phyloP scores from a whole-genome alignment of 352 stramenopile genomes.

The Paralagenidium karlingii region DNA sequence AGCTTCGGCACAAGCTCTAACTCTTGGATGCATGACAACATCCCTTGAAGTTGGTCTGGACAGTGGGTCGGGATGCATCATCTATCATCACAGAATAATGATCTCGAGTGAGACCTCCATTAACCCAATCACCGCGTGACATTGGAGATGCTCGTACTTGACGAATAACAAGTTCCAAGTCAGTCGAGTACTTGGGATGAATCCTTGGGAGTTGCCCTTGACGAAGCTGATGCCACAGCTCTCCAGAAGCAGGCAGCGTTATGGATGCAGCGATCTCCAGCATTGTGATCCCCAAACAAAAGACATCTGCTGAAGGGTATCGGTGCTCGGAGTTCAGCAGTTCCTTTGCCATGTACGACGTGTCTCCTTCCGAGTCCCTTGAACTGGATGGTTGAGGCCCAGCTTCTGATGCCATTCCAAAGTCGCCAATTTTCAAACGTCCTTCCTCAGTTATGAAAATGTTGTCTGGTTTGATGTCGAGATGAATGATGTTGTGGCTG shows the following conservation, averaged over 20 bases:
- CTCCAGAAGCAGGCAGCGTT: slow-evolving; percentile 27
- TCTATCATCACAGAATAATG: slow-evolving; percentile 13
- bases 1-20: too few species aligned
- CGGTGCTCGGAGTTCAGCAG: slow-evolving; percentile 59
- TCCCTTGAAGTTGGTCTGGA: slow-evolving; percentile 22
- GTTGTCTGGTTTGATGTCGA: slow-evolving; percentile 97
- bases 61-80: slow-evolving; percentile 38
- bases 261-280: slow-evolving; percentile 35
- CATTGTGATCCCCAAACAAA: slow-evolving; percentile 85
- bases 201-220: slow-evolving; percentile 27
- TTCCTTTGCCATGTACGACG: slow-evolving; percentile 85
- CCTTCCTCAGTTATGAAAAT: slow-evolving; percentile 79
- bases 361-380: slow-evolving; percentile 83
- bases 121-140: neutral
- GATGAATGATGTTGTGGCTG: slow-evolving; percentile 82
- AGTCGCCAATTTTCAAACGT: slow-evolving; percentile 83
- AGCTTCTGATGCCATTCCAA: slow-evolving; percentile 78
- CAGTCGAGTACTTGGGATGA: slow-evolving; percentile 26
- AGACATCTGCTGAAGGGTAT: slow-evolving; percentile 86
- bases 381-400: neutral
- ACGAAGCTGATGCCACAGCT: slow-evolving; percentile 57
- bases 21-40: slow-evolving; percentile 16
- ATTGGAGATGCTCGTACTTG: slow-evolving; percentile 18
- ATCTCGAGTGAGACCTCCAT: neutral
- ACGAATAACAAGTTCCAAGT: slow-evolving; percentile 19